Percentiles rank a stretch among this genome's conserved stretches.
These are phyloP conservation scores for Pseudonitzschia delicatissima DNA, from an alignment of 108 stramenopile species.

Conservation along the genomic window DNA sequence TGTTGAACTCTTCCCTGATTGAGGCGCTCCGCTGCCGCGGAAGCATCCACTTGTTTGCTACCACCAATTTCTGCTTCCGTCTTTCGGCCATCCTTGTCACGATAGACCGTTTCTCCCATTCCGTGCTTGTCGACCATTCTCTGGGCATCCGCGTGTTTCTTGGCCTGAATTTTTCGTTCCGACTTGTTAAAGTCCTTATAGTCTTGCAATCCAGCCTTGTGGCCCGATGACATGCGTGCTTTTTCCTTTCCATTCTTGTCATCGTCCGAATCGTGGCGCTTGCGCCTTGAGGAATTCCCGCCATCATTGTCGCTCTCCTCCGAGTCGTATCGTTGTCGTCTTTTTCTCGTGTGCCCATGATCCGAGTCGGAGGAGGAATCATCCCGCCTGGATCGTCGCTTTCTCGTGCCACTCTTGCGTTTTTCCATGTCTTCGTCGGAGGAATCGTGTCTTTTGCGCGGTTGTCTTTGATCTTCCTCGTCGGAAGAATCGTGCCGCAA, in stretches of 20 bases:
- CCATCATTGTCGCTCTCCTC: slow-evolving; percentile 9
- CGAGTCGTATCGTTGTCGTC: slow-evolving; percentile 15
- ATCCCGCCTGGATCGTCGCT: slow-evolving; percentile 11
- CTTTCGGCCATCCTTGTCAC: slow-evolving; percentile 52
- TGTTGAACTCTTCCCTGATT: slow-evolving; percentile 29
- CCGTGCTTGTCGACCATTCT: slow-evolving; percentile 51
- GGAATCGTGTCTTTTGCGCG: background rate
- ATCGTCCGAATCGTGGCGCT: slow-evolving; percentile 23
- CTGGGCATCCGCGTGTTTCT: slow-evolving; percentile 32
- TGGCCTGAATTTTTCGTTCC: slow-evolving; percentile 53
- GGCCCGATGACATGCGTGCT: slow-evolving; percentile 72
- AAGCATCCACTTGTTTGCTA: background rate
- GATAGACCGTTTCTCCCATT: slow-evolving; percentile 81
- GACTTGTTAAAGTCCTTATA: slow-evolving; percentile 60
- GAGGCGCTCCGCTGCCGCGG: slow-evolving; percentile 6
- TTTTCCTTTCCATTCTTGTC: slow-evolving; percentile 2
- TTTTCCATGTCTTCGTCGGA: slow-evolving; percentile 15
- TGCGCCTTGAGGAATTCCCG: background rate
- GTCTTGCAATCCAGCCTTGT: slow-evolving; percentile 77
- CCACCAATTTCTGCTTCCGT: background rate
- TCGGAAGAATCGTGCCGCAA: no score
- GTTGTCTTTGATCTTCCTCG: background rate
- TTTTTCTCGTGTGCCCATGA: background rate
- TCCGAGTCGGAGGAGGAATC: slow-evolving; percentile 10
- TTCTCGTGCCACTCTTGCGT: background rate